A percentile compares a stretch with the other conserved stretches of the same genome.
phyloP scores from a whole-genome alignment of 1,139 yeast genomes.

The Candida sanyaensis region DNA sequence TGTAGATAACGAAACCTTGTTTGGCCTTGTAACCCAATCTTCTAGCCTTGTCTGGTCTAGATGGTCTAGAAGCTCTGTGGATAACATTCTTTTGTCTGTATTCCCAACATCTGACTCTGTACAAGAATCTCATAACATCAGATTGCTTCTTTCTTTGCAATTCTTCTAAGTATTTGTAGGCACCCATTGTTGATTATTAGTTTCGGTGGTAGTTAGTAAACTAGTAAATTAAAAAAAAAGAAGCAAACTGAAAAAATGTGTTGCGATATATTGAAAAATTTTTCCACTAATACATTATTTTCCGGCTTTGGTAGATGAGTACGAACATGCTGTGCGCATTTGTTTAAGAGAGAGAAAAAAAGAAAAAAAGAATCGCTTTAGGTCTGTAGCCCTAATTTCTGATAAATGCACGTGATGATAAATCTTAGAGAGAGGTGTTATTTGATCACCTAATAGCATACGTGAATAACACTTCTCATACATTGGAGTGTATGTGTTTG shows the following conservation, averaged over 20 bases:
- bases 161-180: constrained; percentile 99
- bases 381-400: constrained; percentile 1
- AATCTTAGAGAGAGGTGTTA: too few species aligned
- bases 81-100: constrained; percentile 98
- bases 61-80: constrained; percentile 99
- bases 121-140: constrained; percentile 97
- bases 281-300: not conserved
- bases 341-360: not conserved
- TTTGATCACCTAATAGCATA: too few species aligned
- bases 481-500: too few species aligned
- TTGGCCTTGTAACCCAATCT: constrained; percentile 99
- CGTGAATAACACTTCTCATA: too few species aligned
- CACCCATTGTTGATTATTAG: constrained; percentile 71
- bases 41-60: constrained; percentile 99
- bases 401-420: not conserved
- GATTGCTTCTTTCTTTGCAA: constrained; percentile 99
- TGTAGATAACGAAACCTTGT: constrained; percentile 98
- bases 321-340: not conserved
- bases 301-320: too few species aligned
- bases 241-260: not conserved
- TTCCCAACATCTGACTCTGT: constrained; percentile 99
- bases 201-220: constrained; percentile 8
- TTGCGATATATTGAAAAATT: constrained; percentile 4
- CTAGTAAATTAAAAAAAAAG: constrained; percentile 1
- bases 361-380: not conserved